Evolutionary conservation across 495 filamentous ascomycete genomes (phyloP).

Genomic region (Beverwykella pulmonaria): DNA sequence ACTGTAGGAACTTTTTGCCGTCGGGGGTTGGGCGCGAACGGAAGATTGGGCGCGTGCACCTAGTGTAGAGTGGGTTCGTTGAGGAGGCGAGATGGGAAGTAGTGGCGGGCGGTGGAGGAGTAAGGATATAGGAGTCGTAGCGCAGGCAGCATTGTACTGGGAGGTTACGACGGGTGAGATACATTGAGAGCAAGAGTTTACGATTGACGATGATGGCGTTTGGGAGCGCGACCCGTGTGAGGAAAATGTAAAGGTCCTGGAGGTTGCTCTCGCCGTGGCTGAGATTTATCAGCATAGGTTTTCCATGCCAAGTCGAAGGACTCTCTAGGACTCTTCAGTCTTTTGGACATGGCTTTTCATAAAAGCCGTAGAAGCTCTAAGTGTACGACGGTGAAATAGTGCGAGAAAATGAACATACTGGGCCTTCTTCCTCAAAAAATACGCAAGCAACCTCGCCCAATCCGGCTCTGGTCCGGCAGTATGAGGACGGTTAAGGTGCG

Average conservation of each 20-base stretch:
- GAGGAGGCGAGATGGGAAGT: not conserved
- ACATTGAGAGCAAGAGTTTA: not conserved
- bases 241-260: constrained; percentile 19
- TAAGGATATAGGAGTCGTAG: constrained; percentile 10
- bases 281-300: no score
- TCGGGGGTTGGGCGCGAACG: constrained; percentile 1
- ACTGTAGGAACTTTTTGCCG: constrained; percentile 2
- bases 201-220: constrained; percentile 17
- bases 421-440: not conserved
- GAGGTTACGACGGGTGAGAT: not conserved
- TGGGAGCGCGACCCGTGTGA: constrained; percentile 12
- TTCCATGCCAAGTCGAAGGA: no score
- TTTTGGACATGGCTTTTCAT: no score
- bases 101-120: not conserved
- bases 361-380: no score
- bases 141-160: not conserved
- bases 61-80: not conserved
- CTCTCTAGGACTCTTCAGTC: no score
- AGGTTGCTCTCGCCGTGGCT: constrained; percentile 12
- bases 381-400: not conserved
- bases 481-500: not conserved
- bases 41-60: constrained; percentile 12
- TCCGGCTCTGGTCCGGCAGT: not conserved
- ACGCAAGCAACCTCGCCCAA: not conserved
- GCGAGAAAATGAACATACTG: not conserved